These are phyloP conservation scores for Nemania abortiva DNA, from an alignment of 2,329 filamentous ascomycete species.

Conservation along the genomic window DNA sequence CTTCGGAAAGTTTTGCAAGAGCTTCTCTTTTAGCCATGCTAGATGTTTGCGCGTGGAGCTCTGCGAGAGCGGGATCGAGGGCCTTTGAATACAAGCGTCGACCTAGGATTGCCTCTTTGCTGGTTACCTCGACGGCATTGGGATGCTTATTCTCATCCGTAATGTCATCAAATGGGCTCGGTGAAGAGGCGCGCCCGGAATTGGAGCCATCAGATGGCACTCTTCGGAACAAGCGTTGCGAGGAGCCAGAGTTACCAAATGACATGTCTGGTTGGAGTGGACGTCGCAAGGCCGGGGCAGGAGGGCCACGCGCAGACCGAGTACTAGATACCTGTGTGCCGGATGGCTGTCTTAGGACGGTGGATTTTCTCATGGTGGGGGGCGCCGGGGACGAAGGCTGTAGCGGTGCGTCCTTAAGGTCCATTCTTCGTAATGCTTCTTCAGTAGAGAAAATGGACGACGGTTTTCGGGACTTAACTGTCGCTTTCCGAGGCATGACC, in stretches of 20 bases:
- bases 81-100: constrained; percentile 84
- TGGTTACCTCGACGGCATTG: constrained; percentile 67
- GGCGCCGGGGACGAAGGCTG: constrained; percentile 66
- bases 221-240: constrained; percentile 89
- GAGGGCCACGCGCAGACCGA: constrained; percentile 57
- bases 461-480: constrained; percentile 65
- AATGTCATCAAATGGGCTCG: constrained; percentile 57
- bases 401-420: constrained; percentile 71
- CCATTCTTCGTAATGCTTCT: constrained; percentile 70
- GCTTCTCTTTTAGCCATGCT: constrained; percentile 79
- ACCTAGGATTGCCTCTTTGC: constrained; percentile 86
- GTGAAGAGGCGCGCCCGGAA: constrained; percentile 54
- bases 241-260: constrained; percentile 93
- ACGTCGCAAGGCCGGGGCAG: constrained; percentile 69
- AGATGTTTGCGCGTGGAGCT: constrained; percentile 84
- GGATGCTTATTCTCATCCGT: constrained; percentile 75
- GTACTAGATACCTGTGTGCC: constrained; percentile 53
- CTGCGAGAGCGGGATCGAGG: constrained; percentile 84
- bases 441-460: constrained; percentile 70
- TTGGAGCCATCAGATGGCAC: constrained; percentile 78
- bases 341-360: constrained; percentile 63
- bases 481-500: constrained; percentile 67
- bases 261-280: constrained; percentile 90
- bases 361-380: constrained; percentile 71
- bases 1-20: constrained; percentile 84